Evolutionary conservation across 805 yeast genomes (phyloP), one percentile per base, ranked within the genome.

Genomic region (Myxozyma melibiosi): DNA sequence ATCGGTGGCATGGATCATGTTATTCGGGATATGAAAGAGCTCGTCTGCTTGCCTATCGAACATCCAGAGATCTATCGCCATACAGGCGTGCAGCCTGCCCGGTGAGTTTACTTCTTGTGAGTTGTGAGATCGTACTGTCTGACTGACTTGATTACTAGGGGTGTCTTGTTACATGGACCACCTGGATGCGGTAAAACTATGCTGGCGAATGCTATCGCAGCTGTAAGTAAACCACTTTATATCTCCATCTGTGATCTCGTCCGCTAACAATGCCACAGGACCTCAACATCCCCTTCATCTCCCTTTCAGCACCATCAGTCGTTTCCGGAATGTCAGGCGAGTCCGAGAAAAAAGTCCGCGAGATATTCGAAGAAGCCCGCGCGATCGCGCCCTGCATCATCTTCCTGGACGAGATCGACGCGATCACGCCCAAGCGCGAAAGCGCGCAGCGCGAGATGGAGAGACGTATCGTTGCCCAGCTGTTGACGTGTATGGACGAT

Each of bases 321-420:
- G 98, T 94, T 0, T 88, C 96, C 60, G 99, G 99, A 4, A 94
- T 94, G 98, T 89, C 96, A n/a, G 99, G 99, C 41, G 99, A 94
- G 71, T 84, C 92, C 62, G 99, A 94, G 71, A 94, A 94, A 76
- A 91, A 92, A 68, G 78, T 94, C 22, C 79, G 99, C 61, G 98
- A 94, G 57, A 94, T 94, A 65, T 53, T 53, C 20, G 97, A 90
- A 37, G 98, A 94, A 69, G 99, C 99, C 2, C 86, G 85, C 67
- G 66, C 80, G 2, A 69, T 90, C 53, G 99, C 99, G 0, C 99
- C 99, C 7, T 91, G 97, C 72, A 74, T 94, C 28, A 80, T 94
- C 49, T 94, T 94, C 68, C 85, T 94, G 68, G 99, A 94, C 74
- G 99, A 94, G 71, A 94, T 94, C 65, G 99, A 94, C 73, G 97